Percentiles rank a stretch among this genome's conserved stretches.
Conservation (phyloP, 306 rosid species). For the Cucurbita argyrosperma region DNA sequence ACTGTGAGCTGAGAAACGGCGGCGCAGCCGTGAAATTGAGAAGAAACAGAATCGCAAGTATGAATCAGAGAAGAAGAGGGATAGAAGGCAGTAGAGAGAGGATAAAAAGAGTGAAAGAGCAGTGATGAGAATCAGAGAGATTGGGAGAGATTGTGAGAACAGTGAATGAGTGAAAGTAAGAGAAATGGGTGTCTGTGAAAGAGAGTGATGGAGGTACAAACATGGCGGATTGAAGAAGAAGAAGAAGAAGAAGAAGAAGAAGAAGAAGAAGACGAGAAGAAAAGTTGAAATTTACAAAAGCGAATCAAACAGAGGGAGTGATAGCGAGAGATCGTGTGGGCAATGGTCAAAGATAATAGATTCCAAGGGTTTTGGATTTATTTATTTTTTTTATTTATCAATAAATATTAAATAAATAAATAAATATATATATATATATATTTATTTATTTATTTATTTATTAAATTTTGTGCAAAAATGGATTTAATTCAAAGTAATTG, state of each 20-base stretch:
- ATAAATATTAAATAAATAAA: not conserved
- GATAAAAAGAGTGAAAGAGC: not conserved
- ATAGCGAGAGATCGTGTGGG: not conserved
- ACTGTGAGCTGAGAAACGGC: slow-evolving; percentile 31
- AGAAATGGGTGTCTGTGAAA: not conserved
- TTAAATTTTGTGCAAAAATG: no score
- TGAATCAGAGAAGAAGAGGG: slow-evolving; percentile 13
- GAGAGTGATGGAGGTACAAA: not conserved
- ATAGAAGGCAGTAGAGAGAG: not conserved
- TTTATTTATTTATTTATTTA: no score
- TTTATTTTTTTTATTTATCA: not conserved
- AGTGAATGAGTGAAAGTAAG: not conserved
- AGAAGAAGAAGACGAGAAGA: not conserved
- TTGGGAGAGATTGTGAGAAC: not conserved
- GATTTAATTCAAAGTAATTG: no score
- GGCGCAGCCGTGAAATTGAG: slow-evolving; percentile 40
- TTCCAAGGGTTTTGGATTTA: not conserved
- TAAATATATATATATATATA: no score
- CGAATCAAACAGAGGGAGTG: not conserved
- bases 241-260: not conserved
- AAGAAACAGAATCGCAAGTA: slow-evolving; percentile 43
- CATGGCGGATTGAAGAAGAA: not conserved
- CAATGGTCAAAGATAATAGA: slow-evolving; percentile 7
- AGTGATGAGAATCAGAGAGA: slow-evolving; percentile 14
- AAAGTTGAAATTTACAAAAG: not conserved